Base-by-base conservation (phyloP, 495 filamentous ascomycete species). In the Lasiosphaeriaceae sp. region DNA sequence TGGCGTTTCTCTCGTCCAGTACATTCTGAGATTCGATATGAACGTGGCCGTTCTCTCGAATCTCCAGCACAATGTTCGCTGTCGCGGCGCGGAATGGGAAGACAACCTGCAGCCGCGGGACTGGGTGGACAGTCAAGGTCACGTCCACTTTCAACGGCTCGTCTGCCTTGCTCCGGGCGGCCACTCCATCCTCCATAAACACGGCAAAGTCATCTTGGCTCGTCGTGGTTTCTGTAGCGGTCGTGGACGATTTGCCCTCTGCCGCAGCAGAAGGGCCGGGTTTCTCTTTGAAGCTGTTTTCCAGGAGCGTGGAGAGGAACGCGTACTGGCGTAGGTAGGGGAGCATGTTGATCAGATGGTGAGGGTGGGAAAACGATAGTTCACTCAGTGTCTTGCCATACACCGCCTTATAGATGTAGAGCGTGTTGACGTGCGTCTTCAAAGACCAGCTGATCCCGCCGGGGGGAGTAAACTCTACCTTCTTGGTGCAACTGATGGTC, bases 331-430 rank as follows among this genome's bases (percentile, higher is more conserved):
- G 78, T 7, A 94, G 76, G 20, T 83, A 74, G 16, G 87, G 90
- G 22, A 97, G 76, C 52, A 96, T 84, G 39, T 81, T 81, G 23
- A 92, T 73, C 14, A 98, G 74, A 64, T 97, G 91, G 50, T 86
- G 82, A 2, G 94, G 94, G 66, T 97, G 94, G 1, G 85, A 83
- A 62, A 98, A 96, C 1, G 89, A 86, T 9, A 97, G 72, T 20
- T 89, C 81, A 37, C 80, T 80, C 22, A 98, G 67, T 2, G 78
- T 80, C 35, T 84, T 78, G 3, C 88, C 88, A 49, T 82, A 86
- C 16, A 88, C 84, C 2, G 83, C 77, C 57, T 90, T 87, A 50
- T 87, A 80, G 2, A 89, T 78, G 57, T 83, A 85, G 43, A 97
- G 82, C 0, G 79, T 84, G 68, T 90, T 90, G 47, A 63, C 66